phyloP scores from a whole-genome alignment of 257 asterid genomes.

The Nicotiana noctiflora region DNA sequence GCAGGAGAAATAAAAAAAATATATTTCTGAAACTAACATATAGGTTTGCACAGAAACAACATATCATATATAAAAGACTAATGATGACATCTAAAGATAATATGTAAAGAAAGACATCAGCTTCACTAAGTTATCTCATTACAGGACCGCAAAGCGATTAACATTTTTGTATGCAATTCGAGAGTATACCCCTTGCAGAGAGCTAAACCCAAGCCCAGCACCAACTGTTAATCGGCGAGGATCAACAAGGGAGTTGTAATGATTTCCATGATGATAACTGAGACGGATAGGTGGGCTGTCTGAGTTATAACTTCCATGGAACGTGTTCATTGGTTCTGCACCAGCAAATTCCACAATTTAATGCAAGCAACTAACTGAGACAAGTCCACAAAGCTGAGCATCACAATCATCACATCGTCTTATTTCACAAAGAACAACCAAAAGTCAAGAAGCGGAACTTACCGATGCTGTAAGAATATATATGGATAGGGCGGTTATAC shows the following conservation, averaged over 20 bases:
- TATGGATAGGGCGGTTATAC: conserved; percentile 96
- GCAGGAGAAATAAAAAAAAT: not conserved
- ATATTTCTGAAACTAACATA: not conserved
- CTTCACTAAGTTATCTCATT: not conserved
- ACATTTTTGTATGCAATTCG: not conserved
- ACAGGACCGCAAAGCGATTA: not conserved
- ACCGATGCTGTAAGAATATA: conserved; percentile 95
- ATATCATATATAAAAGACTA: not conserved
- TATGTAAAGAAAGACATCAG: not conserved
- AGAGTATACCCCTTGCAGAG: conserved; percentile 73
- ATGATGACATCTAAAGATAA: not conserved
- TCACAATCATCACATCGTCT: not conserved
- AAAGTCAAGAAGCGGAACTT: conserved; percentile 6
- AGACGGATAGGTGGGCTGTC: conserved; percentile 86
- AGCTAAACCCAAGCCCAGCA: conserved; percentile 91
- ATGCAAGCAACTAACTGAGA: not conserved
- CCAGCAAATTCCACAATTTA: conserved; percentile 5
- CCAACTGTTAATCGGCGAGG: conserved; percentile 81
- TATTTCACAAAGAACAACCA: not conserved
- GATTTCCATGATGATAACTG: conserved; percentile 95
- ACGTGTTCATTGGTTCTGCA: conserved; percentile 86
- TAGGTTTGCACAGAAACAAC: not conserved
- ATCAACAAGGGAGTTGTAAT: conserved; percentile 94
- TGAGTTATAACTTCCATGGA: conserved; percentile 87
- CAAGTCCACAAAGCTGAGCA: not conserved